Evolutionary conservation across 345 rosid genomes (phyloP).

Genomic region (Dovyalis caffra): DNA sequence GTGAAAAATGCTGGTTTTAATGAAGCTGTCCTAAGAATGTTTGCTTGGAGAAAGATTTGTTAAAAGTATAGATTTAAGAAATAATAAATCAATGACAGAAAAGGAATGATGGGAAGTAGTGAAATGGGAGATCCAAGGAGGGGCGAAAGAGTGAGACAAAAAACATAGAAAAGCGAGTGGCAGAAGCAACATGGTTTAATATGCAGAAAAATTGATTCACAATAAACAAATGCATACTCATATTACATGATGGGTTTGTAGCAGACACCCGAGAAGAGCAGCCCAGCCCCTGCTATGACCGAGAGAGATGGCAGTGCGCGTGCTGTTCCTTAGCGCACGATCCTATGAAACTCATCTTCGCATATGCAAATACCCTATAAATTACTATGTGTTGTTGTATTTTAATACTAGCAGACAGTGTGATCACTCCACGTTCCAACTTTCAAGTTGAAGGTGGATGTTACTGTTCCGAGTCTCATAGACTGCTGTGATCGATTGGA

Average conservation of each 20-base stretch:
- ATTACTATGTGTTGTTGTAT: neutral
- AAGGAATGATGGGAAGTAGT: slow-evolving; percentile 28
- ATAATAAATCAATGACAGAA: slow-evolving; percentile 19
- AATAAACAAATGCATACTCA: neutral
- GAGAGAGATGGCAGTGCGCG: slow-evolving; percentile 37
- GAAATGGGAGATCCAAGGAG: slow-evolving; percentile 35
- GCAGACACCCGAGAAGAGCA: slow-evolving; percentile 8
- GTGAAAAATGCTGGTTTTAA: slow-evolving; percentile 21
- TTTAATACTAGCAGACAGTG: neutral
- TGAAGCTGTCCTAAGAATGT: slow-evolving; percentile 20
- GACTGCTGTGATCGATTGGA: slow-evolving; percentile 13
- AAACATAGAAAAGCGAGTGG: slow-evolving; percentile 18
- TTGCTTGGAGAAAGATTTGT: neutral
- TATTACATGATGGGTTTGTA: slow-evolving; percentile 6
- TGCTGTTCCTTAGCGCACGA: slow-evolving; percentile 53
- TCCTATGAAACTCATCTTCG: slow-evolving; percentile 21
- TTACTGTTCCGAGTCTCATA: neutral
- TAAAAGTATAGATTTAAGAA: neutral
- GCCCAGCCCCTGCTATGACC: neutral
- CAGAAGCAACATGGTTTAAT: neutral
- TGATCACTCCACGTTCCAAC: slow-evolving; percentile 10
- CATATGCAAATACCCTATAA: neutral
- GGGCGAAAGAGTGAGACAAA: slow-evolving; percentile 30
- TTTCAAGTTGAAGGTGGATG: neutral
- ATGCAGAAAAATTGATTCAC: neutral